Base-by-base conservation (phyloP, 805 yeast genomes). In the Wickerhamiella brachini region DNA sequence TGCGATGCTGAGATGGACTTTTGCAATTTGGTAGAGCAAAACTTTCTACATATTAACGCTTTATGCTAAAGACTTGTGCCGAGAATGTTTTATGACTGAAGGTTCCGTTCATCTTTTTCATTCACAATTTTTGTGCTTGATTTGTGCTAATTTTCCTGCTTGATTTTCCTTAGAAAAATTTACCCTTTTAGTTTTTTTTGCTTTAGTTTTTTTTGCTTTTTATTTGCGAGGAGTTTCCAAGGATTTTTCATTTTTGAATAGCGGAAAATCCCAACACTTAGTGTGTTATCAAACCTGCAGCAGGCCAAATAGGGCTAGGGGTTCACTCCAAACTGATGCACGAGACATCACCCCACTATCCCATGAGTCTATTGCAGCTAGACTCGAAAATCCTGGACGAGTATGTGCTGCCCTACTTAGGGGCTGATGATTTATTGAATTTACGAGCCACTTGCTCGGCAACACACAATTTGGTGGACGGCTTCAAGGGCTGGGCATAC, bases 191-290 rank as follows among this genome's bases (percentile, higher is more conserved):
- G 8, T 24, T 24, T 24, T 24, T 24, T 24, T 24, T 24, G 8
- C 26, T 24, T 8, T 5, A 24, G 5, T 23, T 22, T 17, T 51
- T 56, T 24, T 44, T 12, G 18, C 17, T 29, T 44, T 26, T 12
- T 26, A 15, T 43, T 29, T 23, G 53, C 49, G 49, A 45, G 38
- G 51, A 49, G 46, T 54, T 51, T 51, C 34, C n/a, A n/a, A n/a
- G n/a, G n/a, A 7, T 13, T 29, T 29, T 29, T 12, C 34, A 29
- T 29, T 29, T 29, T 3, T 29, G 6, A 7, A 26, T 26, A 26
- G n/a, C n/a, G n/a, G n/a, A n/a, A n/a, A n/a, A n/a, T n/a, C n/a
- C n/a, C n/a, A n/a, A n/a, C n/a, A n/a, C n/a, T n/a, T n/a, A n/a
- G n/a, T n/a, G n/a, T n/a, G n/a, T 41, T 41, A 41, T 22, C 24